These are phyloP conservation scores for Macadamia integrifolia DNA, from an alignment of 164 flowering plant genomes.

Conservation along the genomic window DNA sequence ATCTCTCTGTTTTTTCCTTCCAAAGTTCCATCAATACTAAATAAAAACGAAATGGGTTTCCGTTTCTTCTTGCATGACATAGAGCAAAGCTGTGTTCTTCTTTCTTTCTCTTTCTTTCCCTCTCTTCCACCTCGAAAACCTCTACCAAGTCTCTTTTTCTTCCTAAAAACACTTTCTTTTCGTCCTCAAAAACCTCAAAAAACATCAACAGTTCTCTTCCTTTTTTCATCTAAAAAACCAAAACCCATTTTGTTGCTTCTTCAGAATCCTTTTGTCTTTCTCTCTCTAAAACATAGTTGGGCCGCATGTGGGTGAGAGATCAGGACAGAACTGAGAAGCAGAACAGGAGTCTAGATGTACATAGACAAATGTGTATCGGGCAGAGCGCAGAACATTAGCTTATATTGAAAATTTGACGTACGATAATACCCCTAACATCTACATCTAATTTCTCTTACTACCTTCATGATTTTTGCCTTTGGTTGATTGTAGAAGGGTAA, in stretches of 20 bases:
- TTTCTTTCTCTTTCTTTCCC: background rate
- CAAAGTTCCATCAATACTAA: conserved; percentile 1
- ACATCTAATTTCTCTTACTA: too few relatives aligned
- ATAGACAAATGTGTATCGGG: conserved; percentile 25
- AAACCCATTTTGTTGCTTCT: background rate
- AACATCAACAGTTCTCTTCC: background rate
- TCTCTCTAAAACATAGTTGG: background rate
- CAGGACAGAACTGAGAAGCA: conserved; percentile 3
- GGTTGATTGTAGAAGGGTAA: too few relatives aligned
- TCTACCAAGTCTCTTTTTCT: background rate
- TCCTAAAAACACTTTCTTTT: background rate
- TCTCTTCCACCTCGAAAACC: background rate
- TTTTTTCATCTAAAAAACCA: background rate
- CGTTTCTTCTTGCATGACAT: background rate
- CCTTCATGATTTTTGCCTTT: too few relatives aligned
- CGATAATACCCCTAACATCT: too few relatives aligned
- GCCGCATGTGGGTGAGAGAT: background rate
- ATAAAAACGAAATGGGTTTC: background rate
- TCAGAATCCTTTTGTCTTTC: background rate
- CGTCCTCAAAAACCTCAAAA: background rate
- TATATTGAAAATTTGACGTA: conserved; percentile 3
- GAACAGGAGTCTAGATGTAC: conserved; percentile 4
- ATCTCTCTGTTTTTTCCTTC: background rate
- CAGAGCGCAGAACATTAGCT: conserved; percentile 28
- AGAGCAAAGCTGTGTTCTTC: background rate